Evolutionary conservation across 2,329 filamentous ascomycete species (phyloP).

Genomic region (Calonectria ilicicola): DNA sequence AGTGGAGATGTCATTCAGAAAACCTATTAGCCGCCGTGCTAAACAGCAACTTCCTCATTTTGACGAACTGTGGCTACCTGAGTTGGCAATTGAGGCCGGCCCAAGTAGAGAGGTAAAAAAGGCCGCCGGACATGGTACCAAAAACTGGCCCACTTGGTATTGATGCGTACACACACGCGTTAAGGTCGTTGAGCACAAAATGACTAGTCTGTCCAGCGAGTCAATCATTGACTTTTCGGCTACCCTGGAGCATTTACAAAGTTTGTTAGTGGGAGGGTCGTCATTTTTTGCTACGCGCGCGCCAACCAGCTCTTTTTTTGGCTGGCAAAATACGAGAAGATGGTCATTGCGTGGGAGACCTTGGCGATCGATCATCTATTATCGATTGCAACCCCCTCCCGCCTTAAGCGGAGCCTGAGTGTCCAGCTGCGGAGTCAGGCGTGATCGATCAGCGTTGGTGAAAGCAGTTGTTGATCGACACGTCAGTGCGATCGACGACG

Average conservation of each 20-base stretch:
- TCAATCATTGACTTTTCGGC: neutral
- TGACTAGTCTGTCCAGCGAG: neutral
- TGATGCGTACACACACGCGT: neutral
- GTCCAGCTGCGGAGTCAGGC: constrained; percentile 12
- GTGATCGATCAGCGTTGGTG: constrained; percentile 14
- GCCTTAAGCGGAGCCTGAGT: neutral
- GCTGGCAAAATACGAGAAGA: constrained; percentile 8
- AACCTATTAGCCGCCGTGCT: neutral
- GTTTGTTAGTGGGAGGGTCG: neutral
- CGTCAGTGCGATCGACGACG: neutral
- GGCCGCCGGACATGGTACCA: neutral
- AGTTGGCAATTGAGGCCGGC: constrained; percentile 1
- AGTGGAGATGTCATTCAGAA: neutral
- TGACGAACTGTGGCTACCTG: neutral
- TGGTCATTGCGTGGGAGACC: neutral
- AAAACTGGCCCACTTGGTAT: neutral
- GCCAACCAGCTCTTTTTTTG: neutral
- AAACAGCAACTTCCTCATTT: neutral
- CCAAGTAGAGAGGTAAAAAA: neutral
- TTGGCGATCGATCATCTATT: constrained; percentile 18
- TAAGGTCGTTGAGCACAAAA: neutral
- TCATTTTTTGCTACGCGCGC: constrained; percentile 4
- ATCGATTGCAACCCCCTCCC: neutral
- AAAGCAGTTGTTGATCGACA: constrained; percentile 19
- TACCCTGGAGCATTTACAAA: neutral